Percentiles rank a stretch among this genome's conserved stretches.
Evolutionary conservation across 2,329 filamentous ascomycete species (phyloP).

Genomic region (Apiospora kogelbergensis): DNA sequence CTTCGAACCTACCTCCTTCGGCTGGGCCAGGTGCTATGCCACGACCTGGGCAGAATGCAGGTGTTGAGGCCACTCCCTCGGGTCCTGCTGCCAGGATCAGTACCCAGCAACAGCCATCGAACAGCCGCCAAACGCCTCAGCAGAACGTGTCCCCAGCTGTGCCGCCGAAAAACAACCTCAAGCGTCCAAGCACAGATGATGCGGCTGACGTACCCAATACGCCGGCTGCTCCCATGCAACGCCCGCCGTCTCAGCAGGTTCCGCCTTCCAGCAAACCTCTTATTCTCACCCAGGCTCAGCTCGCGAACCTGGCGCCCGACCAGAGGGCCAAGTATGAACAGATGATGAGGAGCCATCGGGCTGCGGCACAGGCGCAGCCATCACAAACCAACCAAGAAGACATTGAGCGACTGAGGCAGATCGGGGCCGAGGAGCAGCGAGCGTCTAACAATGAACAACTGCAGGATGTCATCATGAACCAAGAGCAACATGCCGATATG

Average conservation of each 20-base stretch:
- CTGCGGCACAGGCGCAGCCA: constrained; percentile 17
- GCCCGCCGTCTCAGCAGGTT: constrained; percentile 30
- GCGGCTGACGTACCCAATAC: constrained; percentile 25
- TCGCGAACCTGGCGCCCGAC: constrained; percentile 44
- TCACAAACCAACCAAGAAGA: constrained; percentile 36
- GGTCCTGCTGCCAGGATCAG: constrained; percentile 18
- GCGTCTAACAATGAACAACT: constrained; percentile 39
- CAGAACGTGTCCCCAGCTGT: constrained; percentile 39
- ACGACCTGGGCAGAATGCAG: neutral
- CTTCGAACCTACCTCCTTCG: constrained; percentile 15
- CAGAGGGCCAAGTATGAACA: constrained; percentile 35
- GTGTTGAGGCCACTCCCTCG: neutral
- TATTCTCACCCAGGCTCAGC: constrained; percentile 36
- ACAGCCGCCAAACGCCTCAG: constrained; percentile 24
- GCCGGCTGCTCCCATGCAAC: constrained; percentile 22
- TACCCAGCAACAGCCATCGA: constrained; percentile 19
- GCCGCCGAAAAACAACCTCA: constrained; percentile 44
- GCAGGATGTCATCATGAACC: constrained; percentile 46
- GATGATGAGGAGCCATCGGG: constrained; percentile 23
- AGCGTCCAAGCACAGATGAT: constrained; percentile 52
- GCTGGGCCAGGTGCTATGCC: neutral
- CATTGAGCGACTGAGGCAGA: constrained; percentile 29
- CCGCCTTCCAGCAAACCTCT: constrained; percentile 20
- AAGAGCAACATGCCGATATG: constrained; percentile 44
- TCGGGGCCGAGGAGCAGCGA: constrained; percentile 34